phyloP scores from a whole-genome alignment of 164 flowering plant species.

The Tetracentron sinense region DNA sequence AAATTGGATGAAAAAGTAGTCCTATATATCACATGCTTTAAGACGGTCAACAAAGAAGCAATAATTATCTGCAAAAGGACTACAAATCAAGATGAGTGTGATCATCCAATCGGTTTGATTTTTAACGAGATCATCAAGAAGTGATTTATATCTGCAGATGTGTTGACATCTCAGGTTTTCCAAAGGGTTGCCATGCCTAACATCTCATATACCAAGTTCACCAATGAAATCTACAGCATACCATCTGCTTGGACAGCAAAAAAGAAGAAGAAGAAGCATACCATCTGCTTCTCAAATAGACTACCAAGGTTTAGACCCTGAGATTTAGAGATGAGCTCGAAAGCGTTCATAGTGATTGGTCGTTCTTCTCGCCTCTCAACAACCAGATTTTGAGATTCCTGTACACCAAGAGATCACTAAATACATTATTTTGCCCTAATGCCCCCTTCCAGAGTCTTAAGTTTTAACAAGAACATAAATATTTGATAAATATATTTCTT shows the following conservation, averaged over 20 bases:
- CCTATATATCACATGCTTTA: no score
- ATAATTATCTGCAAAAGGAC: no score
- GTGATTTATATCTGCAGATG: no score
- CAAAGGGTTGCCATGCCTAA: background rate
- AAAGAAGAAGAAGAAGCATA: no score
- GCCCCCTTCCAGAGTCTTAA: background rate
- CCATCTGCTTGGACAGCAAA: slow-evolving; percentile 95
- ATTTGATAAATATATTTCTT: background rate
- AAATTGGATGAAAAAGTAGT: no score
- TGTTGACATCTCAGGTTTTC: no score
- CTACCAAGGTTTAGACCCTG: slow-evolving; percentile 17
- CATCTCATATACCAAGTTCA: background rate
- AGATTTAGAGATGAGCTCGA: slow-evolving; percentile 21
- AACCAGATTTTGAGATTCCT: slow-evolving; percentile 36
- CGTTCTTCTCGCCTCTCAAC: slow-evolving; percentile 13
- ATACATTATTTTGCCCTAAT: background rate
- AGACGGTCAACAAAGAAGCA: no score
- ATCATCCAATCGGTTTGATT: no score
- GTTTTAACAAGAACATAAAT: background rate
- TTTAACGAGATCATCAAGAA: no score
- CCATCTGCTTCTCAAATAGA: slow-evolving; percentile 21
- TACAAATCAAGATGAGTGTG: no score
- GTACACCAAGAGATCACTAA: slow-evolving; percentile 5
- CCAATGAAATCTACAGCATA: slow-evolving; percentile 17
- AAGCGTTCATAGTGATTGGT: slow-evolving; percentile 17